Conservation (phyloP, 495 filamentous ascomycete species). For the Hyaloscypha bicolor region DNA sequence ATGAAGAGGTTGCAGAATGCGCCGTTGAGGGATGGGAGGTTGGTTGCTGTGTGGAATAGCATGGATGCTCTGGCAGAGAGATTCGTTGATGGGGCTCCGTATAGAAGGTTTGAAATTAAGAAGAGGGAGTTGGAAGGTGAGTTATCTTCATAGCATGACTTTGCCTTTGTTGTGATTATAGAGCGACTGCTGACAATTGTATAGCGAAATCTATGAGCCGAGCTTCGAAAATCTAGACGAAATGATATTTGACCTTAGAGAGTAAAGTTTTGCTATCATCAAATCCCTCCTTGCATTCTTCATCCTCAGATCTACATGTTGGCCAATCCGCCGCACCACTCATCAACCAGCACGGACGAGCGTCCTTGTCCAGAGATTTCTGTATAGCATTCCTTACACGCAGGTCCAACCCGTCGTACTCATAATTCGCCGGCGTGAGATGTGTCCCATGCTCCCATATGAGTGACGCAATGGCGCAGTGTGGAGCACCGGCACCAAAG, state of each 20-base stretch:
- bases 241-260: not conserved
- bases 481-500: too few relatives aligned
- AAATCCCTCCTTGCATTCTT: too few relatives aligned
- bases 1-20: slow-evolving; percentile 35
- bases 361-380: too few relatives aligned
- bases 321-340: too few relatives aligned
- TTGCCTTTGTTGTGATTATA: not conserved
- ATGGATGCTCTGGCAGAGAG: slow-evolving; percentile 31
- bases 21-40: slow-evolving; percentile 25
- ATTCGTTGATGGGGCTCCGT: slow-evolving; percentile 30
- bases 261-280: not conserved
- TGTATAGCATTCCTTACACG: too few relatives aligned
- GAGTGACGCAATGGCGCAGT: too few relatives aligned
- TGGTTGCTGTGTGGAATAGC: slow-evolving; percentile 27
- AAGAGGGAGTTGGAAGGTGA: slow-evolving; percentile 26
- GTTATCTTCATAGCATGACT: too few relatives aligned
- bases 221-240: slow-evolving; percentile 15
- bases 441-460: too few relatives aligned
- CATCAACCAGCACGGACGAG: too few relatives aligned
- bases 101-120: slow-evolving; percentile 28
- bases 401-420: too few relatives aligned
- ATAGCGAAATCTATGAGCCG: slow-evolving; percentile 24
- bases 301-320: too few relatives aligned
- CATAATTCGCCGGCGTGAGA: too few relatives aligned
- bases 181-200: not conserved